Evolutionary conservation across 345 rosid species (phyloP).

Genomic region (Eucalyptus tenuipes): DNA sequence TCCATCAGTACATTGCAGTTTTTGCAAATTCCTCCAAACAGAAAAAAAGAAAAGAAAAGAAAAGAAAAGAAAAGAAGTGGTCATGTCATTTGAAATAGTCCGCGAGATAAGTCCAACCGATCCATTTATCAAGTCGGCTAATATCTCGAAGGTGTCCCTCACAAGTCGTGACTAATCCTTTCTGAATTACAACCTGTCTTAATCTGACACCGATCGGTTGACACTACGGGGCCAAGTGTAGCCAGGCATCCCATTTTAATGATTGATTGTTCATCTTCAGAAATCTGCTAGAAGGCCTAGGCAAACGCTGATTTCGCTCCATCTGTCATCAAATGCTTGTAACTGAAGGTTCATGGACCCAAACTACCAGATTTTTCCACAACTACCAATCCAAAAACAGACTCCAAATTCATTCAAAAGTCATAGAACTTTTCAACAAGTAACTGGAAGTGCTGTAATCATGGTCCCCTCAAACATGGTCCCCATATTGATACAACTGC

Average conservation of each 20-base stretch:
- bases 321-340: not conserved
- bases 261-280: not conserved
- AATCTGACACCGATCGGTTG: not conserved
- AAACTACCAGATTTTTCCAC: not conserved
- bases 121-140: not conserved
- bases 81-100: not conserved
- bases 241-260: not conserved
- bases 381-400: not conserved
- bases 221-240: not conserved
- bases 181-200: not conserved
- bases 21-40: not conserved
- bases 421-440: not conserved
- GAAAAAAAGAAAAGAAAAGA: not conserved
- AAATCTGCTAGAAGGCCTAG: not conserved
- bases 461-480: not conserved
- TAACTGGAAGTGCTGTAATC: not conserved
- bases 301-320: not conserved
- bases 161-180: not conserved
- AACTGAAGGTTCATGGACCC: not conserved
- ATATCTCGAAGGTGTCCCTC: not conserved
- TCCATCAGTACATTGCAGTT: not conserved
- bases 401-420: not conserved
- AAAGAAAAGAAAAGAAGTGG: not conserved
- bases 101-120: not conserved
- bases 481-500: not conserved